Percentiles rank a stretch among this genome's conserved stretches.
phyloP scores from a whole-genome alignment of 208 protist genomes.

The Trypanosoma caninum region DNA sequence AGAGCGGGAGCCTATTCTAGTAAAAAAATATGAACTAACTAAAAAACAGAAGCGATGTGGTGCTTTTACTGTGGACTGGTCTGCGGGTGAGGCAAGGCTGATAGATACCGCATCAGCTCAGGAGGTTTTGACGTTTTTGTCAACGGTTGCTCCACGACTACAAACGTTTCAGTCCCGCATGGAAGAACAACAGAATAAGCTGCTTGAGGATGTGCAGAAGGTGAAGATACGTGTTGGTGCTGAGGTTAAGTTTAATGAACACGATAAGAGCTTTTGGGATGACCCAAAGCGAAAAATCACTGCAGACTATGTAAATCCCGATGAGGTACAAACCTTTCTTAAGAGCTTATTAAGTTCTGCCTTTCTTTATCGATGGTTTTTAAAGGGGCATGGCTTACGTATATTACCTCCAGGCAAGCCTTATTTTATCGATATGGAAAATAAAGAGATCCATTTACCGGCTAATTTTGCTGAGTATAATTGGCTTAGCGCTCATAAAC shows the following conservation, averaged over 20 bases:
- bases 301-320: slow-evolving; percentile 70
- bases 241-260: slow-evolving; percentile 75
- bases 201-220: slow-evolving; percentile 63
- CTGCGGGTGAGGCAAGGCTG: slow-evolving; percentile 79
- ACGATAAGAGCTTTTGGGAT: slow-evolving; percentile 83
- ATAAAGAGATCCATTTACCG: slow-evolving; percentile 76
- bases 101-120: slow-evolving; percentile 85
- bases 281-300: slow-evolving; percentile 53
- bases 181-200: slow-evolving; percentile 75
- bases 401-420: slow-evolving; percentile 62
- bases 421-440: slow-evolving; percentile 70
- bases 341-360: slow-evolving; percentile 59
- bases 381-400: slow-evolving; percentile 75
- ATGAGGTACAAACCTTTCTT: slow-evolving; percentile 72
- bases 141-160: slow-evolving; percentile 78
- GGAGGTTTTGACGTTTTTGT: slow-evolving; percentile 86
- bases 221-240: slow-evolving; percentile 69
- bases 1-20: slow-evolving; percentile 60
- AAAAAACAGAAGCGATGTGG: slow-evolving; percentile 17
- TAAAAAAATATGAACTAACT: slow-evolving; percentile 42
- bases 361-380: slow-evolving; percentile 80
- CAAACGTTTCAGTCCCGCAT: slow-evolving; percentile 85
- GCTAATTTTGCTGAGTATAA: slow-evolving; percentile 87
- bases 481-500: slow-evolving; percentile 64
- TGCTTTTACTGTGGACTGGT: slow-evolving; percentile 85